Conservation (phyloP, 2,329 filamentous ascomycete genomes). For the Raffaelea ambrosiae region DNA sequence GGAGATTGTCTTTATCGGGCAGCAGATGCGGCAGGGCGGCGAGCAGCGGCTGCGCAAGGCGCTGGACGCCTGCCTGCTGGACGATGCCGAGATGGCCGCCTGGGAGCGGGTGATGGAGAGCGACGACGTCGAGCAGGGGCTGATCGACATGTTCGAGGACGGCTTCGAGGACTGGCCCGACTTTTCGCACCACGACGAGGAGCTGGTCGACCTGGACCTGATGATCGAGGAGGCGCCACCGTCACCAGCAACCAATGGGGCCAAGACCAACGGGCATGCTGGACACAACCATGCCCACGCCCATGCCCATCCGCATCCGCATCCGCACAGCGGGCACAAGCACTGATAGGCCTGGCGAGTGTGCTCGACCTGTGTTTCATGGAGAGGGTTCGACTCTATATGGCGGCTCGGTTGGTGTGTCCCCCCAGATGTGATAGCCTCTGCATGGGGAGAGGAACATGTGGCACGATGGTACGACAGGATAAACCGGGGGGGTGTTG, state of each 20-base stretch:
- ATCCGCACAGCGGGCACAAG: neutral
- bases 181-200: neutral
- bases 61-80: conserved; percentile 53
- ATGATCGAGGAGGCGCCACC: neutral
- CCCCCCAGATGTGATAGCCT: too few relatives aligned
- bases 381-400: too few relatives aligned
- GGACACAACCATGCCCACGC: neutral
- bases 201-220: neutral
- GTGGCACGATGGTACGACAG: too few relatives aligned
- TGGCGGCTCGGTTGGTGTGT: too few relatives aligned
- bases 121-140: neutral
- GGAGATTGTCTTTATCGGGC: conserved; percentile 67
- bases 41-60: conserved; percentile 37
- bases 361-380: too few relatives aligned
- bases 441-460: too few relatives aligned
- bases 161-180: conserved; percentile 13
- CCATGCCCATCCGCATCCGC: neutral
- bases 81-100: conserved; percentile 46
- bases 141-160: conserved; percentile 11
- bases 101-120: conserved; percentile 18
- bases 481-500: too few relatives aligned
- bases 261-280: too few relatives aligned
- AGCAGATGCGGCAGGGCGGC: conserved; percentile 40
- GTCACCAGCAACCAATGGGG: neutral
- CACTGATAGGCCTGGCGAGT: too few relatives aligned